Percentiles rank a stretch among this genome's conserved stretches.
These are phyloP conservation scores for Noccaea caerulescens DNA, from an alignment of 345 rosid species.

Conservation along the genomic window DNA sequence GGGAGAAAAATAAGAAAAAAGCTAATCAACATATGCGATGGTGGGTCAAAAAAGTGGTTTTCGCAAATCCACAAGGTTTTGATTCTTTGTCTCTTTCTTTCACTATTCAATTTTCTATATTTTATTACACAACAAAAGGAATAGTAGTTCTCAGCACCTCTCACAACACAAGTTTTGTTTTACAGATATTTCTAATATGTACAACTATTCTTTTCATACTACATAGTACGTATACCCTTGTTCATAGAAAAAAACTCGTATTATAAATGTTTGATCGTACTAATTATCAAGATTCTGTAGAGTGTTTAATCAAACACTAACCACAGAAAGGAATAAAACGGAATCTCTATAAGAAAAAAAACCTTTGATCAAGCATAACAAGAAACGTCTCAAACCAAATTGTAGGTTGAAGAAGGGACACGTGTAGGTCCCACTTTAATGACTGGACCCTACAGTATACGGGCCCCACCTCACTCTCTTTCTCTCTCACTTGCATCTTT, in stretches of 20 bases:
- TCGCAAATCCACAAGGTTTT: slow-evolving; percentile 46
- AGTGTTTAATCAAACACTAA: not conserved
- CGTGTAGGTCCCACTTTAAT: slow-evolving; percentile 43
- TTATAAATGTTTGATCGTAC: not conserved
- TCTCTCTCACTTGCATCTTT: too few species aligned
- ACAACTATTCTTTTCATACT: slow-evolving; percentile 10
- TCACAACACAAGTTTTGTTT: not conserved
- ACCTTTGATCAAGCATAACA: slow-evolving; percentile 10
- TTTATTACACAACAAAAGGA: slow-evolving; percentile 39
- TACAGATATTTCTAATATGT: too few species aligned
- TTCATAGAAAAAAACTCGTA: slow-evolving; percentile 1
- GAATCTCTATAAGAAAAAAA: slow-evolving; percentile 10
- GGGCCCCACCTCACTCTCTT: slow-evolving; percentile 32
- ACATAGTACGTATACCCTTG: not conserved
- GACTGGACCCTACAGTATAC: slow-evolving; percentile 18
- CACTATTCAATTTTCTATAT: slow-evolving; percentile 33
- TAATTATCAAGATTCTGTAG: not conserved
- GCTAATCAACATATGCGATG: slow-evolving; percentile 37
- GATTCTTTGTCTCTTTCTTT: slow-evolving; percentile 42
- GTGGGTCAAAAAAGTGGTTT: slow-evolving; percentile 47
- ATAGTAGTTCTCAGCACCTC: slow-evolving; percentile 30
- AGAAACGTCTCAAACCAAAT: slow-evolving; percentile 43
- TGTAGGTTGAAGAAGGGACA: slow-evolving; percentile 68
- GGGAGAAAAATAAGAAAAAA: slow-evolving; percentile 36
- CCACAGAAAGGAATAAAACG: not conserved